Conservation (phyloP, 2,329 filamentous ascomycete species). For the Diplodia sapinea region DNA sequence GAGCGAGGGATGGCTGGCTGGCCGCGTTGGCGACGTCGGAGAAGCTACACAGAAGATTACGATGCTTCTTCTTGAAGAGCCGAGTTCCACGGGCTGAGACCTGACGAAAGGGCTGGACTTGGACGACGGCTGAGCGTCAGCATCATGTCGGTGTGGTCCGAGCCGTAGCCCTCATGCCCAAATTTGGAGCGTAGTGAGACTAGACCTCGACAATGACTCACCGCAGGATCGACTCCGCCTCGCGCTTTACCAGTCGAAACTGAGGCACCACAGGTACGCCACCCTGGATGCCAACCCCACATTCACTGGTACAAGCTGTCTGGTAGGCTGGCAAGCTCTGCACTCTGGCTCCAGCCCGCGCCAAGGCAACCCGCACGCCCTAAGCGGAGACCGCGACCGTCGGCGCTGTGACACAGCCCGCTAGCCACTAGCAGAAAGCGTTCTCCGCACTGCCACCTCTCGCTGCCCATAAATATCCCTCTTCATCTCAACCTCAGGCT, state of each 20-base stretch:
- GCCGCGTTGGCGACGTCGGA: slow-evolving; percentile 5
- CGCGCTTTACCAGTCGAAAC: neutral
- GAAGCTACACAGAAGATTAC: slow-evolving; percentile 3
- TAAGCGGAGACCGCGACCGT: slow-evolving; percentile 2
- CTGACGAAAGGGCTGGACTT: neutral
- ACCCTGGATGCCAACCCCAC: neutral
- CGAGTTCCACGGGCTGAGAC: neutral
- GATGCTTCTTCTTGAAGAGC: neutral
- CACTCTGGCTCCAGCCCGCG: neutral
- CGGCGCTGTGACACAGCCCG: neutral
- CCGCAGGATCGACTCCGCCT: neutral
- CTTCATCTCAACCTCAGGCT: slow-evolving; percentile 1
- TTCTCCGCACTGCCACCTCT: slow-evolving; percentile 7
- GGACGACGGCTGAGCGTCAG: neutral
- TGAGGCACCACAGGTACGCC: neutral
- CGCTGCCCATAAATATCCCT: neutral
- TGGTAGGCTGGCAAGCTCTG: slow-evolving; percentile 1
- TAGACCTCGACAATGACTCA: neutral
- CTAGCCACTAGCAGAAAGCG: slow-evolving; percentile 3
- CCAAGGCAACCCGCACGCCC: slow-evolving; percentile 1
- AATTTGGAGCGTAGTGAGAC: neutral
- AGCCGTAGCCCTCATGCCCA: neutral
- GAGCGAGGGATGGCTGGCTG: slow-evolving; percentile 11
- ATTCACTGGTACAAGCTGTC: too few species aligned
- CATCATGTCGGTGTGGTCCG: neutral